Conservation (phyloP, 2,329 filamentous ascomycete species). For the Botrytis tulipae region DNA sequence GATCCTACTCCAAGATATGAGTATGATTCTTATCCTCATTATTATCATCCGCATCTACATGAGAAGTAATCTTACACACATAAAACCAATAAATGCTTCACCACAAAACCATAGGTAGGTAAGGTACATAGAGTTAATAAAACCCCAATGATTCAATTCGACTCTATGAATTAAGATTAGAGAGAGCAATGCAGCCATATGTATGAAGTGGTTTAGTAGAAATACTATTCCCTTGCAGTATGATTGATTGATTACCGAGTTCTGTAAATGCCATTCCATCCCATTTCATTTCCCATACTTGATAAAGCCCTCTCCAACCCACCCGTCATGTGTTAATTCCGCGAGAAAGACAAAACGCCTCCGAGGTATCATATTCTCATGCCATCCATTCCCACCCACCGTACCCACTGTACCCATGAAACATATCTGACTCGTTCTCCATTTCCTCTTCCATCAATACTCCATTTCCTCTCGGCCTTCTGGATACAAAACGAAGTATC, state of each 20-base stretch:
- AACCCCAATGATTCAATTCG: not conserved
- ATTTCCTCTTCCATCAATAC: not conserved
- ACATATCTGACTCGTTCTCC: not conserved
- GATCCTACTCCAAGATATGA: too few relatives aligned
- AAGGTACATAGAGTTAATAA: too few relatives aligned
- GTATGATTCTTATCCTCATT: too few relatives aligned
- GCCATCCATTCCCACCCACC: not conserved
- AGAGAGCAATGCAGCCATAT: not conserved
- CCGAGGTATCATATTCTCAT: slow-evolving; percentile 11
- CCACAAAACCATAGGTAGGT: too few relatives aligned
- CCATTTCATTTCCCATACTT: not conserved
- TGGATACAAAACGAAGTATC: not conserved
- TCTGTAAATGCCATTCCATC: not conserved
- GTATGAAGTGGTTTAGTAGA: not conserved
- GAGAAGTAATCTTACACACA: too few relatives aligned
- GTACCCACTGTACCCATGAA: not conserved
- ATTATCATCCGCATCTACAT: too few relatives aligned
- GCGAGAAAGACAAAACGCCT: slow-evolving; percentile 9
- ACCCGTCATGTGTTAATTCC: not conserved
- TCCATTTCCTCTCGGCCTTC: not conserved
- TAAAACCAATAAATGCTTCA: too few relatives aligned
- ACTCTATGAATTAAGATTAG: not conserved
- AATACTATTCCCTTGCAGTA: not conserved
- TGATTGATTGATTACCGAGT: not conserved
- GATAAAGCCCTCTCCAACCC: not conserved